Percentiles rank a stretch among this genome's conserved stretches.
phyloP scores from a whole-genome alignment of 441 rosid species.

The Pelargonium myrrhifolium region DNA sequence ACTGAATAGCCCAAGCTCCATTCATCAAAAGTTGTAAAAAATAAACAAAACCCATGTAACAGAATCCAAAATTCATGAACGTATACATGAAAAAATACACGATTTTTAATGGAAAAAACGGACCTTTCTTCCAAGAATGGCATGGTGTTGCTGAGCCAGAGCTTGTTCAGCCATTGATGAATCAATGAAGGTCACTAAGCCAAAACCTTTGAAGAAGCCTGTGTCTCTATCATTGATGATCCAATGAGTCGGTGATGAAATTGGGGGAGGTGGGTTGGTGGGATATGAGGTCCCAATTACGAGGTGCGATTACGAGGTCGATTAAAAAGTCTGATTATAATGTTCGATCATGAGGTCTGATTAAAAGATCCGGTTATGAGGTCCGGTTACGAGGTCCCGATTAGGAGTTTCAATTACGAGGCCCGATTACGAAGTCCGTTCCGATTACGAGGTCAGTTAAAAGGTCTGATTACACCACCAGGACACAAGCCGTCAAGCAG shows the following conservation, averaged over 20 bases:
- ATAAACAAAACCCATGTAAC: neutral
- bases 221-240: slow-evolving; percentile 10
- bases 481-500: slow-evolving; percentile 71
- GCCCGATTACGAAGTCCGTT: too few species aligned
- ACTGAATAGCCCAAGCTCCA: neutral
- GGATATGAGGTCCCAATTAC: too few species aligned
- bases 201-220: slow-evolving; percentile 15
- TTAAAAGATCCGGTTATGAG: too few species aligned
- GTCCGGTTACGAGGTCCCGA: too few species aligned
- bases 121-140: slow-evolving; percentile 28
- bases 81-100: neutral
- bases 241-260: too few species aligned
- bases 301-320: too few species aligned
- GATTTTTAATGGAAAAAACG: neutral
- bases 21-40: neutral
- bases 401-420: too few species aligned
- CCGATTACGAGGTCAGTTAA: too few species aligned
- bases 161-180: slow-evolving; percentile 17
- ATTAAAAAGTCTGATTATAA: too few species aligned
- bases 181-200: slow-evolving; percentile 24
- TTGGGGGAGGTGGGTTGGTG: too few species aligned
- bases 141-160: slow-evolving; percentile 18
- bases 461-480: slow-evolving; percentile 63
- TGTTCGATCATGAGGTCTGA: too few species aligned
- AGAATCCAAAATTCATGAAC: neutral